Evolutionary conservation across 129 eudicot genomes (phyloP).

Genomic region (Cynara cardunculus): DNA sequence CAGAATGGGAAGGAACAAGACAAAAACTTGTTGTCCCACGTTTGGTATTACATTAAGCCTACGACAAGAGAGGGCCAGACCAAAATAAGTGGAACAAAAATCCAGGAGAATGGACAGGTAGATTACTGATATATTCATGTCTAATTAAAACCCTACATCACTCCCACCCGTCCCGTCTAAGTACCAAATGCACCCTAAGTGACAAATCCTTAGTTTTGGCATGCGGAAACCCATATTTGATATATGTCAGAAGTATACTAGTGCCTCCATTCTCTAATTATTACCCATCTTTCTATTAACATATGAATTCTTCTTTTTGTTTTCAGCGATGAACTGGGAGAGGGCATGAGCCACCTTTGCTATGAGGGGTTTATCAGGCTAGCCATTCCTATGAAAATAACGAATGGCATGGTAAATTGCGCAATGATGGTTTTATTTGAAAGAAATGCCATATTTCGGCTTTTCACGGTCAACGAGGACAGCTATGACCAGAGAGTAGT

Average conservation of each 20-base stretch:
- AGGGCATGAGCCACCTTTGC: not conserved
- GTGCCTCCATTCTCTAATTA: not conserved
- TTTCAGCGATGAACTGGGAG: not conserved
- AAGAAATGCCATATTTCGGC: no score
- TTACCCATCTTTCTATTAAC: not conserved
- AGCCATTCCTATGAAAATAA: no score
- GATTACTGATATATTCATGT: not conserved
- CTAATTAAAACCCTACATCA: not conserved
- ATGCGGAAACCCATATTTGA: not conserved
- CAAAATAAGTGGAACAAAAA: not conserved
- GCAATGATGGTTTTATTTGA: no score
- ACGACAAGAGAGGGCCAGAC: no score
- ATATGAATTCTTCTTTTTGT: not conserved
- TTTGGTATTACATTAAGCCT: no score
- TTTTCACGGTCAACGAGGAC: no score
- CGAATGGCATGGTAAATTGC: no score
- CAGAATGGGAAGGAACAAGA: no score
- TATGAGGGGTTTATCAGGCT: no score
- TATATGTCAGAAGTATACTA: not conserved
- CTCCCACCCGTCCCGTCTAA: not conserved
- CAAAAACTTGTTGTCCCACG: no score
- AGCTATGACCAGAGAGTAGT: no score
- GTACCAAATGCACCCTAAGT: not conserved
- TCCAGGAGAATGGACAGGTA: not conserved
- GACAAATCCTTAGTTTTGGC: not conserved